phyloP scores from a whole-genome alignment of 2,329 filamentous ascomycete genomes.

The Verticillium zaregamsianum region DNA sequence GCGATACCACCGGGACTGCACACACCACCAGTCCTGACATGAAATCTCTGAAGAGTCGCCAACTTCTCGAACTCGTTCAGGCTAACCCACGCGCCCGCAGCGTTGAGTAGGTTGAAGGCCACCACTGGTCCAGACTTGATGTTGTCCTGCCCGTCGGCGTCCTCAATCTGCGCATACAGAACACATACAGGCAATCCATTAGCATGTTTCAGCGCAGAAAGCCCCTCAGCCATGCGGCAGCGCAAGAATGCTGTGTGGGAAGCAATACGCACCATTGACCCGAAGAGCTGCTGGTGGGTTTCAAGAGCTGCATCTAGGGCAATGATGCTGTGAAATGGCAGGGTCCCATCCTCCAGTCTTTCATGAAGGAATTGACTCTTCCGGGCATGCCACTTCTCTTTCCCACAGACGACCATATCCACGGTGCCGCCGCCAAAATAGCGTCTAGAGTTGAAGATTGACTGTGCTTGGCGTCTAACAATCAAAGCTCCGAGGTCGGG shows the following conservation, averaged over 20 bases:
- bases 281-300: constrained; percentile 65
- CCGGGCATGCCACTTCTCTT: constrained; percentile 76
- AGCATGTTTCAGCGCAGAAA: constrained; percentile 60
- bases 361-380: constrained; percentile 73
- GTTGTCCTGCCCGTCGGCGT: constrained; percentile 26
- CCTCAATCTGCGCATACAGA: constrained; percentile 50
- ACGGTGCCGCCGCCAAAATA: constrained; percentile 97
- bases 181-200: constrained; percentile 64
- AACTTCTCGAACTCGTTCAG: constrained; percentile 85
- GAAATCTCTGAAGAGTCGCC: constrained; percentile 71
- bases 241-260: constrained; percentile 67
- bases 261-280: constrained; percentile 64
- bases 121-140: constrained; percentile 61
- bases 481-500: constrained; percentile 85
- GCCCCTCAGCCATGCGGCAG: constrained; percentile 50
- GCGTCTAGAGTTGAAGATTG: constrained; percentile 59
- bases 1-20: constrained; percentile 91
- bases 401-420: constrained; percentile 77
- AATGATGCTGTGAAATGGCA: constrained; percentile 87
- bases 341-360: constrained; percentile 82
- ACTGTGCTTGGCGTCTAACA: constrained; percentile 66
- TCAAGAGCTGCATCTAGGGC: constrained; percentile 73
- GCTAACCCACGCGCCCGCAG: constrained; percentile 69
- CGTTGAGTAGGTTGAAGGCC: constrained; percentile 76
- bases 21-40: constrained; percentile 81